Conservation (phyloP, 345 rosid genomes). For the Brassica juncea region DNA sequence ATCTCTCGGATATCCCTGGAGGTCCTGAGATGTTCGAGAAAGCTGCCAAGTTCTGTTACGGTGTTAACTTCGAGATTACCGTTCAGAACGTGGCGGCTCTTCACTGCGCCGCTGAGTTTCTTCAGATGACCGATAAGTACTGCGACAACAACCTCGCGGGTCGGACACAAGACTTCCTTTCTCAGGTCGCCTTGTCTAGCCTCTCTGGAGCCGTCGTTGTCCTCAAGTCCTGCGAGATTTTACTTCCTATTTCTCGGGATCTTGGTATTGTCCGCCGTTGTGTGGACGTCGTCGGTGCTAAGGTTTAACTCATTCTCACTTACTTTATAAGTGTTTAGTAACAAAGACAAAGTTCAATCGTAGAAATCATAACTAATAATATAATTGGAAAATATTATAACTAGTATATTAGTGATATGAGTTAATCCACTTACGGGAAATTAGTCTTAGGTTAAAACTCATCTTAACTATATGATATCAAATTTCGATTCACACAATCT, state of each 20-base stretch:
- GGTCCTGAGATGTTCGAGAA: conserved; percentile 95
- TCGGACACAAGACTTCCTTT: conserved; percentile 85
- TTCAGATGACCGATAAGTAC: conserved; percentile 78
- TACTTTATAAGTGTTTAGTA: not conserved
- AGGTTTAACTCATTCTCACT: conserved; percentile 44
- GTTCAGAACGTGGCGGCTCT: conserved; percentile 94
- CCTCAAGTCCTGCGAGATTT: conserved; percentile 77
- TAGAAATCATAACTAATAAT: too few relatives aligned
- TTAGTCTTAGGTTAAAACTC: too few relatives aligned
- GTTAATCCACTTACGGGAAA: too few relatives aligned
- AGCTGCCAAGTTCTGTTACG: conserved; percentile 92
- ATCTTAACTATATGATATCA: too few relatives aligned
- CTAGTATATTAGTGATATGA: too few relatives aligned
- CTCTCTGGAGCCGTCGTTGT: conserved; percentile 85
- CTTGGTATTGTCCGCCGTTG: conserved; percentile 71
- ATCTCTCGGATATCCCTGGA: conserved; percentile 77
- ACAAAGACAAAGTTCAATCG: too few relatives aligned
- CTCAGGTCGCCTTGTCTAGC: conserved; percentile 78
- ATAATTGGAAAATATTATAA: too few relatives aligned
- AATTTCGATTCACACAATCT: too few relatives aligned
- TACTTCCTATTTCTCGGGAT: conserved; percentile 77
- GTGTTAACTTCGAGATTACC: conserved; percentile 91
- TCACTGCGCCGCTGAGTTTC: conserved; percentile 83
- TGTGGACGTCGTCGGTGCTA: conserved; percentile 57
- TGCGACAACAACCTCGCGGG: conserved; percentile 73